Evolutionary conservation across 768 basidiomycete species (phyloP).

Genomic region (Coprinellus micaceus): DNA sequence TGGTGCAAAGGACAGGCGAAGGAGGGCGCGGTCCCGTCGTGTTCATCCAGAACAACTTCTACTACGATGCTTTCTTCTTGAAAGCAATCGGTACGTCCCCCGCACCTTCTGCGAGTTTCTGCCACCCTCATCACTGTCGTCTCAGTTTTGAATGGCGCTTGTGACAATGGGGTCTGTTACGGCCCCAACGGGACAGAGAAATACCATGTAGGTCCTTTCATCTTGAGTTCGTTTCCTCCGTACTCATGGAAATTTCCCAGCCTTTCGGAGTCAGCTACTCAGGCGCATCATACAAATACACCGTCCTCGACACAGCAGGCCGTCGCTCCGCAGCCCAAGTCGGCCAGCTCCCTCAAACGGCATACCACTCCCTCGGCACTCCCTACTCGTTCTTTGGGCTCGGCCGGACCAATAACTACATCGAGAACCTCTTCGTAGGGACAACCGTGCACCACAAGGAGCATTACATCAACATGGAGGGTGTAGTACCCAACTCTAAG

Average conservation of each 20-base stretch:
- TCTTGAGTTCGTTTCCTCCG: not conserved
- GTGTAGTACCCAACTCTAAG: constrained; percentile 95
- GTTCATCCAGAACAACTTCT: constrained; percentile 96
- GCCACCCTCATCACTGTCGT: not conserved
- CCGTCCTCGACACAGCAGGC: constrained; percentile 88
- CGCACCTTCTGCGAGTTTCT: not conserved
- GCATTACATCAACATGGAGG: constrained; percentile 92
- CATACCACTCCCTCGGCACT: constrained; percentile 85
- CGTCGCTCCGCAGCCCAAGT: constrained; percentile 87
- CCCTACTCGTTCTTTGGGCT: constrained; percentile 97
- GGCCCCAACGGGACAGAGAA: constrained; percentile 51
- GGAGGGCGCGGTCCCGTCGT: constrained; percentile 58
- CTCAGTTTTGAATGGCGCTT: constrained; percentile 92
- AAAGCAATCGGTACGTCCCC: constrained; percentile 79
- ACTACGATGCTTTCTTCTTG: constrained; percentile 97
- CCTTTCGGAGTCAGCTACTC: constrained; percentile 93
- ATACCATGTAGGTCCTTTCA: constrained; percentile 64
- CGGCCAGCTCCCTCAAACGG: constrained; percentile 24
- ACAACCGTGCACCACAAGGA: constrained; percentile 69
- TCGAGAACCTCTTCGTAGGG: constrained; percentile 97
- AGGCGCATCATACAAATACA: constrained; percentile 95
- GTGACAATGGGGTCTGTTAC: constrained; percentile 76
- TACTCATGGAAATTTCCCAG: constrained; percentile 35
- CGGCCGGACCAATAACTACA: constrained; percentile 97
- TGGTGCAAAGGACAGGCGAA: constrained; percentile 78